These are phyloP conservation scores for Sporothrix variecibatus DNA, from an alignment of 2,329 filamentous ascomycete species.

Conservation along the genomic window DNA sequence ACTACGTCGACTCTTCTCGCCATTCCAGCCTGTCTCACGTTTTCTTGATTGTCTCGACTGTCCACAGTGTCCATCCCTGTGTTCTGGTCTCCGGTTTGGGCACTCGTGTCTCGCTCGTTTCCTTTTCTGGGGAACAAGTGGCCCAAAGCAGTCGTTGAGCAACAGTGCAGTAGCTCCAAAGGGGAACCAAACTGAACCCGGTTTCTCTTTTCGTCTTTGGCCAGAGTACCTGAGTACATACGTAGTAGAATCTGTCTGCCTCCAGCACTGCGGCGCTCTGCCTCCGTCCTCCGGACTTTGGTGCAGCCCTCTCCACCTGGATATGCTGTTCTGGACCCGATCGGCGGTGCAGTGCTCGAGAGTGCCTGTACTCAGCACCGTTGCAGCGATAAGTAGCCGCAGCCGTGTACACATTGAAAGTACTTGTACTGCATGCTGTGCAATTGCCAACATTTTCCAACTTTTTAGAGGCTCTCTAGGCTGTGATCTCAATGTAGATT, in stretches of 20 bases:
- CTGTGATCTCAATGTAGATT: not conserved
- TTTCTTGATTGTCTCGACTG: not conserved
- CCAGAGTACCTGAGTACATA: too few relatives aligned
- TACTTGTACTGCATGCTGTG: not conserved
- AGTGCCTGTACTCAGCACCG: not conserved
- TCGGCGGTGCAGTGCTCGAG: constrained; percentile 10
- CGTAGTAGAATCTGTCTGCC: too few relatives aligned
- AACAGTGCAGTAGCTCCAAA: not conserved
- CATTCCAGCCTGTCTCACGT: not conserved
- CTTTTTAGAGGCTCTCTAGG: constrained; percentile 11
- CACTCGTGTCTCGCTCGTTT: not conserved
- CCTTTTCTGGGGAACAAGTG: not conserved
- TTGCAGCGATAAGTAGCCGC: not conserved
- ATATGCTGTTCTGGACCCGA: constrained; percentile 18
- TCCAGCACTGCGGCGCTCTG: not conserved
- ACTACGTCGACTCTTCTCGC: not conserved
- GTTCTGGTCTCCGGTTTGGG: not conserved
- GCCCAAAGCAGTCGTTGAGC: not conserved
- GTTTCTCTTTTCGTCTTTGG: not conserved
- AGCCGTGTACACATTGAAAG: not conserved
- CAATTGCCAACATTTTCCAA: constrained; percentile 27
- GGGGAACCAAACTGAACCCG: not conserved
- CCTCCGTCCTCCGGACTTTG: not conserved
- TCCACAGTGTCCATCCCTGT: not conserved
- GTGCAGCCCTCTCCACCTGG: not conserved